These are phyloP conservation scores for Hypoxylon lienhwacheense DNA, from an alignment of 495 filamentous ascomycete genomes.

Conservation along the genomic window DNA sequence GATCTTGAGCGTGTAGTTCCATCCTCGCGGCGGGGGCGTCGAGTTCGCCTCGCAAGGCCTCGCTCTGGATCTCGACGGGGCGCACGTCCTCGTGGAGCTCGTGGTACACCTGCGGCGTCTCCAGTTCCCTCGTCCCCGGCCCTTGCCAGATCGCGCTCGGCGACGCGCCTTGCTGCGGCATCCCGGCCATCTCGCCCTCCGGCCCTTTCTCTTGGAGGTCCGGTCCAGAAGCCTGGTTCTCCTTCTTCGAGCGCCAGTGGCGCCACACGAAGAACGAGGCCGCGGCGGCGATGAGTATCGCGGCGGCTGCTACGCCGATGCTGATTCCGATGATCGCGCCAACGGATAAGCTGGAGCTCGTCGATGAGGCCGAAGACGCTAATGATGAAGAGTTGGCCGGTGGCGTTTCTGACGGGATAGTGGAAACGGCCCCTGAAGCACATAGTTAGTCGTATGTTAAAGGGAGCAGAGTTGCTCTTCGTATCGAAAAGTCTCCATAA, in stretches of 20 bases:
- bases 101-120: conserved; percentile 14
- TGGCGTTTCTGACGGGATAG: conserved; percentile 13
- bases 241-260: conserved; percentile 1
- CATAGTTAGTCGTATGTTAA: neutral
- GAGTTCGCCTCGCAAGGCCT: conserved; percentile 16
- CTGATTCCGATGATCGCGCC: conserved; percentile 27
- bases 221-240: neutral
- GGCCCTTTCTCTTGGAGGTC: conserved; percentile 4
- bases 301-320: conserved; percentile 13
- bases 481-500: neutral
- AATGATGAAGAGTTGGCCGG: neutral
- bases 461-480: neutral
- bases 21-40: conserved; percentile 3
- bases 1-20: conserved; percentile 21
- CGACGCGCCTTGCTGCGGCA: neutral
- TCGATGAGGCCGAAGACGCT: conserved; percentile 6
- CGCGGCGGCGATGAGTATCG: conserved; percentile 7
- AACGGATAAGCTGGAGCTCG: conserved; percentile 8
- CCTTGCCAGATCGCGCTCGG: conserved; percentile 20
- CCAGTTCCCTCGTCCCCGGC: conserved; percentile 16
- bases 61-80: conserved; percentile 16
- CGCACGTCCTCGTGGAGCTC: conserved; percentile 12
- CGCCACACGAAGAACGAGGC: conserved; percentile 17
- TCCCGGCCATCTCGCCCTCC: neutral
- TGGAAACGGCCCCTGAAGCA: neutral